Evolutionary conservation across 805 yeast genomes (phyloP), one percentile per base, ranked within the genome.

Genomic region (Alloascoidea africana): DNA sequence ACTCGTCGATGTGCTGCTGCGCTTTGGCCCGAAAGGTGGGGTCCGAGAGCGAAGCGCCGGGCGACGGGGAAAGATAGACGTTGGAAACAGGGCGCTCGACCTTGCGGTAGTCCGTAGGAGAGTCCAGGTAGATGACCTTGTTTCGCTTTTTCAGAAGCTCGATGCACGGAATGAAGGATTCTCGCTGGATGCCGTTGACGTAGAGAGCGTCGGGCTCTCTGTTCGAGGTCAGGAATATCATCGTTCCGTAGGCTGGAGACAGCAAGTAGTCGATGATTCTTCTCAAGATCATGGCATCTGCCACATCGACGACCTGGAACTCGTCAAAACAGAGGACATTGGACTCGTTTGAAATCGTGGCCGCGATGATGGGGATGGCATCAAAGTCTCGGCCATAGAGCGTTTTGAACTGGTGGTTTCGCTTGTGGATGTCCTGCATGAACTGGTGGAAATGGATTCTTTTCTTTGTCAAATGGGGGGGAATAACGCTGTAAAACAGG

Each of bases 251-350:
- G 38, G 77, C 71, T 0, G 76, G 72, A 35, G 79, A 70, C 40
- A 87, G 58, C n/a, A 83, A 64, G 30, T 73, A 56, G 48, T 73
- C 70, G 32, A 84, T 51, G 32, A 87, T 60, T 37, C 96, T 65
- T 44, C 98, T 71, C 33, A 91, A 64, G 23, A 91, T 65, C 97
- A 91, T 91, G 2, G 98, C 98, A 57, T 91, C 98, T 0, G 97
- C 98, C 18, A 91, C 96, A 55, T 91, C 98, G 1, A 95, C 85
- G 33, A 91, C 98, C 58, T 91, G 97, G 53, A 91, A 89, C 59
- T 91, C 98, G 59, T 91, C 98, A 54, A 91, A 84, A 56, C 98
- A 91, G 42, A 91, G 56, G 1, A 91, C 74, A 1, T 89, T 78
- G 3, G 91, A 68, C 36, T 68, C 63, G 44, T 69, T 68, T 1